Percentiles rank a stretch among this genome's conserved stretches.
Evolutionary conservation across 129 eudicot genomes (phyloP).

Genomic region (Artemisia tridentata): DNA sequence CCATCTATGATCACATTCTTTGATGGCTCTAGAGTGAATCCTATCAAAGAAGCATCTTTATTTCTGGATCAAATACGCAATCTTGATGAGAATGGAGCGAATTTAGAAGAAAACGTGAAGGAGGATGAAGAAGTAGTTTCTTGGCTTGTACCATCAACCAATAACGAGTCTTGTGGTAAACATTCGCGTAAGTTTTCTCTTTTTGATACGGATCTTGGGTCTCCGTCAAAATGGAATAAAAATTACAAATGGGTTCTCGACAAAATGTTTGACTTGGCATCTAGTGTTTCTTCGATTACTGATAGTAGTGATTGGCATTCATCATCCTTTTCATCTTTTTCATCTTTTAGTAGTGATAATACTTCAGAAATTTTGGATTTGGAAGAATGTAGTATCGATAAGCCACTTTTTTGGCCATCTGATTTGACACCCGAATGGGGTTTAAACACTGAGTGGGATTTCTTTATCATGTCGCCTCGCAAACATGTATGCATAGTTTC

Average conservation of each 20-base stretch:
- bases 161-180: neutral
- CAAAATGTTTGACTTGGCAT: neutral
- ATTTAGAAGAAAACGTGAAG: neutral
- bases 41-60: constrained; percentile 8
- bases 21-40: constrained; percentile 3
- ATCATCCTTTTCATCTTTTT: neutral
- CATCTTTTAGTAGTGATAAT: neutral
- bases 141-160: neutral
- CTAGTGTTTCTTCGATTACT: neutral
- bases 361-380: neutral
- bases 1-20: constrained; percentile 1
- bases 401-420: constrained; percentile 56
- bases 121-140: neutral
- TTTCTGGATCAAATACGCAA: neutral
- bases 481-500: constrained; percentile 17
- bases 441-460: constrained; percentile 36
- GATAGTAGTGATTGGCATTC: neutral
- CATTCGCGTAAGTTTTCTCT: constrained; percentile 1
- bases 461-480: constrained; percentile 54
- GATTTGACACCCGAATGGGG: constrained; percentile 35
- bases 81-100: neutral
- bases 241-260: neutral
- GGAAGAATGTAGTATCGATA: constrained; percentile 34
- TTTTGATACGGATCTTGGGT: neutral
- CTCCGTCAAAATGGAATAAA: too few relatives aligned